These are phyloP conservation scores for Trichomonas tenax DNA, from an alignment of 208 protist genomes.

Conservation along the genomic window DNA sequence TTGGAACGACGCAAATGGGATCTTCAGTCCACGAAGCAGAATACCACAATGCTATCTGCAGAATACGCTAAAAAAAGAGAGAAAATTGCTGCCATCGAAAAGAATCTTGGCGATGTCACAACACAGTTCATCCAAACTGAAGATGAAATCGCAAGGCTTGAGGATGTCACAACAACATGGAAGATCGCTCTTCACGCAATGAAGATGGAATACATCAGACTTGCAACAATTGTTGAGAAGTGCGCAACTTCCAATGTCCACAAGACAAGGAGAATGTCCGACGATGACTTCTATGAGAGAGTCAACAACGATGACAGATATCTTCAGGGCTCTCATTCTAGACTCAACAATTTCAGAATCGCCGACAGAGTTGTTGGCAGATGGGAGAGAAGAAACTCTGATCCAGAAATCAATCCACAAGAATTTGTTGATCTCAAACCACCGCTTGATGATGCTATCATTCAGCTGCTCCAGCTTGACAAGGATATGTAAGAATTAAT, in stretches of 20 bases:
- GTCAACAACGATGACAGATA: neutral
- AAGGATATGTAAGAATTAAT: neutral
- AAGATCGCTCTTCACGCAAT: neutral
- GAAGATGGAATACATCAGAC: neutral
- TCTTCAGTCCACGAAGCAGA: neutral
- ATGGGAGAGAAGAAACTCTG: conserved; percentile 15
- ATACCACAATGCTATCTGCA: neutral
- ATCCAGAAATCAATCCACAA: neutral
- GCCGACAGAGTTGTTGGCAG: neutral
- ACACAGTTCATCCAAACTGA: neutral
- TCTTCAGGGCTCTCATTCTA: neutral
- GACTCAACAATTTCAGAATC: neutral
- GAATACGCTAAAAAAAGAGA: neutral
- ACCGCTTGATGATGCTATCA: neutral
- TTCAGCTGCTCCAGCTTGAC: neutral
- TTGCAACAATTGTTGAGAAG: neutral
- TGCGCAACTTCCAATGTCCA: neutral
- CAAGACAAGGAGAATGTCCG: neutral
- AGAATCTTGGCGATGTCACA: neutral
- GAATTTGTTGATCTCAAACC: neutral
- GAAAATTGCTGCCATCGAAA: neutral
- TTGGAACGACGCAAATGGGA: neutral
- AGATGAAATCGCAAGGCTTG: neutral
- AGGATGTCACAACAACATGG: neutral
- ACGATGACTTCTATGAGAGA: neutral